Evolutionary conservation across 257 asterid genomes (phyloP).

Genomic region (Solanum infundibuliforme): DNA sequence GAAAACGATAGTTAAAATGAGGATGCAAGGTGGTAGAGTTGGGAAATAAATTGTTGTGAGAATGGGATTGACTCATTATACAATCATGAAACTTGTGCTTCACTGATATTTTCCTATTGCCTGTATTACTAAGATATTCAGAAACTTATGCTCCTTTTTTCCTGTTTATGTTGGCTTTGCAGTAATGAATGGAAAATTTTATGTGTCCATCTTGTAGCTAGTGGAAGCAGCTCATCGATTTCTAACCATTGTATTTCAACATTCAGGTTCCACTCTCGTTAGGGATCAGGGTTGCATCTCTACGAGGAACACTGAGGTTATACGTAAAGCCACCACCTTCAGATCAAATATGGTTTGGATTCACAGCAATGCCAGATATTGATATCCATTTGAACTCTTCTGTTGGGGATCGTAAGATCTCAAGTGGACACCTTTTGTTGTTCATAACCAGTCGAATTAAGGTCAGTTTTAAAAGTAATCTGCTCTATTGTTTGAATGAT

Average conservation of each 20-base stretch:
- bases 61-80: not conserved
- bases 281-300: conserved; percentile 65
- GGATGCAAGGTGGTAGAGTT: not conserved
- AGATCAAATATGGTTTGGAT: conserved; percentile 87
- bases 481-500: not conserved
- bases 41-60: not conserved
- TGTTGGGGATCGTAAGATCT: conserved; percentile 79
- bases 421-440: conserved; percentile 64
- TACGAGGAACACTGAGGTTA: conserved; percentile 69
- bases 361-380: conserved; percentile 83
- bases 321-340: conserved; percentile 94
- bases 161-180: not conserved
- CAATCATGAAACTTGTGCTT: not conserved
- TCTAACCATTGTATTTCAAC: conserved; percentile 12
- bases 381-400: conserved; percentile 71
- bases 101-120: not conserved
- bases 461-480: conserved; percentile 35
- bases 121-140: not conserved
- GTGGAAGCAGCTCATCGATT: not conserved
- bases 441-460: conserved; percentile 69
- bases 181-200: not conserved
- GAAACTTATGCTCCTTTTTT: not conserved
- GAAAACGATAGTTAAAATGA: not conserved
- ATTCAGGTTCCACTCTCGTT: conserved; percentile 77
- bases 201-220: not conserved